Percentiles rank a stretch among this genome's conserved stretches.
These are phyloP conservation scores for Spathaspora passalidarum DNA, from an alignment of 805 yeast species.

Conservation along the genomic window DNA sequence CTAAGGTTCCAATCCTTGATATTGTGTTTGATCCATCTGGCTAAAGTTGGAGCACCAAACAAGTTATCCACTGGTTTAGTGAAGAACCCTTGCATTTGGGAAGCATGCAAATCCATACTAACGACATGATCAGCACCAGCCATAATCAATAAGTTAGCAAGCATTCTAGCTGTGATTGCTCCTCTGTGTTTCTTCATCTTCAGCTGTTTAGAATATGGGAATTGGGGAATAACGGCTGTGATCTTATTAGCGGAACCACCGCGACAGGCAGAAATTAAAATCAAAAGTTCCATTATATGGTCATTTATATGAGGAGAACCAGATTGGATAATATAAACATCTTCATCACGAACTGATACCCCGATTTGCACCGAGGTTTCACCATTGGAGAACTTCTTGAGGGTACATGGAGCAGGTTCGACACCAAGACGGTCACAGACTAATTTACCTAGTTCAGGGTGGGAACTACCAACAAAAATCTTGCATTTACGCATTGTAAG, in stretches of 20 bases:
- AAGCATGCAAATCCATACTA: slow-evolving; percentile 93
- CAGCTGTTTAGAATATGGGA: slow-evolving; percentile 94
- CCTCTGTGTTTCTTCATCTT: slow-evolving; percentile 99
- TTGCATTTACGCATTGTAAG: slow-evolving; percentile 87
- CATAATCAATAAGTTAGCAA: slow-evolving; percentile 91
- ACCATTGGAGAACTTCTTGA: slow-evolving; percentile 93
- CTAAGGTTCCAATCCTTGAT: slow-evolving; percentile 82
- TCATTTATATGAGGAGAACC: slow-evolving; percentile 89
- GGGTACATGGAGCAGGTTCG: slow-evolving; percentile 87
- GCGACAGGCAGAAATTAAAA: slow-evolving; percentile 90
- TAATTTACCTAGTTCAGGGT: slow-evolving; percentile 87
- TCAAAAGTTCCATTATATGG: slow-evolving; percentile 92
- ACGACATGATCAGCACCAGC: slow-evolving; percentile 99
- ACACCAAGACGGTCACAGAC: slow-evolving; percentile 91
- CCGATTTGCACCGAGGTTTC: slow-evolving; percentile 97
- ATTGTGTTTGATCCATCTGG: slow-evolving; percentile 92
- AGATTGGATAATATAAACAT: slow-evolving; percentile 86
- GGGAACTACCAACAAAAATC: slow-evolving; percentile 94
- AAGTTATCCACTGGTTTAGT: slow-evolving; percentile 95
- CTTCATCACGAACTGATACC: slow-evolving; percentile 93
- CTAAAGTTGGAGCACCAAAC: slow-evolving; percentile 94
- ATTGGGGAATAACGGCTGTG: slow-evolving; percentile 95
- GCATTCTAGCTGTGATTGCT: slow-evolving; percentile 97
- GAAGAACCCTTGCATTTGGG: slow-evolving; percentile 99
- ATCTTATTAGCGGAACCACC: slow-evolving; percentile 98